phyloP scores from a whole-genome alignment of 306 rosid genomes.

The Casuarina equisetifolia region DNA sequence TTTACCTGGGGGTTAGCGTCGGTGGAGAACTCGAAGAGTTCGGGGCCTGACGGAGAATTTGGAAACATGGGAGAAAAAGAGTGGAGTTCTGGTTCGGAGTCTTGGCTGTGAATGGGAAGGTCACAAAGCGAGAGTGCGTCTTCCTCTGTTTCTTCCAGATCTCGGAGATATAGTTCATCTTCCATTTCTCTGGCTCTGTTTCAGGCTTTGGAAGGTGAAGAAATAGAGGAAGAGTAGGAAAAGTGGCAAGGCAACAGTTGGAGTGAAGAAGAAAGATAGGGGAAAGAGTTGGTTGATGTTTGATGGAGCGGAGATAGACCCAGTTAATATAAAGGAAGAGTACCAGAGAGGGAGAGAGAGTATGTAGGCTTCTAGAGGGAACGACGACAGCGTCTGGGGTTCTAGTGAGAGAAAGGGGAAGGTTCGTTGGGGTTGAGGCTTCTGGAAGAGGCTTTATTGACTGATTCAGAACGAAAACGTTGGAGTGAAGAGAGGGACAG shows the following conservation, averaged over 20 bases:
- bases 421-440: too few relatives aligned
- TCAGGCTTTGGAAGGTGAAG: not conserved
- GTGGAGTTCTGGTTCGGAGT: not conserved
- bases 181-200: conserved; percentile 2
- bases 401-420: not conserved
- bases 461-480: not conserved
- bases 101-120: conserved; percentile 19
- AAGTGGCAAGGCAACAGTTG: not conserved
- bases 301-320: not conserved
- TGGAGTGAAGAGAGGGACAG: not conserved
- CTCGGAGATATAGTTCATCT: not conserved
- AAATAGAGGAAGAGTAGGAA: not conserved
- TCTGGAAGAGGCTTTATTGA: too few relatives aligned
- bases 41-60: not conserved
- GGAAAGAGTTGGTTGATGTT: not conserved
- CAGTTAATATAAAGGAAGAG: conserved; percentile 1
- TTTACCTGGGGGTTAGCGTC: not conserved
- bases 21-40: conserved; percentile 32
- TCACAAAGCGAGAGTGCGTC: conserved; percentile 45
- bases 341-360: not conserved
- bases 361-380: not conserved
- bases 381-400: not conserved
- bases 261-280: too few relatives aligned
- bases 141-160: conserved; percentile 16
- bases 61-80: not conserved